Conservation (phyloP, 176 grass and related monocot species). For the Saccharum officinarum region DNA sequence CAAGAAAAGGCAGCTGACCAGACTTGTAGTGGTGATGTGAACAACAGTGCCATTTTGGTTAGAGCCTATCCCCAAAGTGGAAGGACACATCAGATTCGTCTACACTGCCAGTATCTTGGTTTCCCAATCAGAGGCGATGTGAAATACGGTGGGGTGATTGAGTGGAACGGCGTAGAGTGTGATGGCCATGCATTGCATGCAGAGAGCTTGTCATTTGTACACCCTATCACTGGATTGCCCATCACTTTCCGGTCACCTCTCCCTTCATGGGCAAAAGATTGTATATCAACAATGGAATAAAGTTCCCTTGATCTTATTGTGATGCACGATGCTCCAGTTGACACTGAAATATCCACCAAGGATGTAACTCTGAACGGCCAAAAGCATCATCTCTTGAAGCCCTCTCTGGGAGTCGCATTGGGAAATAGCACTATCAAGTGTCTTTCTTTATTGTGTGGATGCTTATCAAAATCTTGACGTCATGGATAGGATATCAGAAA, state of each 20-base stretch:
- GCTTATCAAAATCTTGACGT: background rate
- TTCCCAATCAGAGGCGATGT: slow-evolving; percentile 85
- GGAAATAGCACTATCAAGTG: background rate
- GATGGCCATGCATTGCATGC: slow-evolving; percentile 81
- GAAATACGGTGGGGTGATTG: slow-evolving; percentile 75
- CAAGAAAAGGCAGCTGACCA: slow-evolving; percentile 44
- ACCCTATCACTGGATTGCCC: slow-evolving; percentile 68
- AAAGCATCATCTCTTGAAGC: background rate
- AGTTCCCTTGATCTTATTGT: slow-evolving; percentile 1
- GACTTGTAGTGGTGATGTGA: slow-evolving; percentile 23
- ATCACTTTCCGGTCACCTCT: slow-evolving; percentile 54
- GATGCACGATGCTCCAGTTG: background rate
- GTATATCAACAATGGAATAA: slow-evolving; percentile 43
- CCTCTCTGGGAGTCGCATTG: background rate
- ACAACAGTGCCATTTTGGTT: slow-evolving; percentile 52
- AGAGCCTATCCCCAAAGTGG: slow-evolving; percentile 92
- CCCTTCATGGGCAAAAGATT: slow-evolving; percentile 68
- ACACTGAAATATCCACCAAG: background rate
- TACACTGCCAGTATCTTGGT: slow-evolving; percentile 89
- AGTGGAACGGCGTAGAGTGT: slow-evolving; percentile 57
- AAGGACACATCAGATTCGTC: slow-evolving; percentile 86
- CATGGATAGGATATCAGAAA: background rate
- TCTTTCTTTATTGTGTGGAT: background rate
- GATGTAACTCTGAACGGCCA: background rate
- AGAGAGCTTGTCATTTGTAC: slow-evolving; percentile 67